These are phyloP conservation scores for Mycena haematopus DNA, from an alignment of 768 basidiomycete genomes.

Conservation along the genomic window DNA sequence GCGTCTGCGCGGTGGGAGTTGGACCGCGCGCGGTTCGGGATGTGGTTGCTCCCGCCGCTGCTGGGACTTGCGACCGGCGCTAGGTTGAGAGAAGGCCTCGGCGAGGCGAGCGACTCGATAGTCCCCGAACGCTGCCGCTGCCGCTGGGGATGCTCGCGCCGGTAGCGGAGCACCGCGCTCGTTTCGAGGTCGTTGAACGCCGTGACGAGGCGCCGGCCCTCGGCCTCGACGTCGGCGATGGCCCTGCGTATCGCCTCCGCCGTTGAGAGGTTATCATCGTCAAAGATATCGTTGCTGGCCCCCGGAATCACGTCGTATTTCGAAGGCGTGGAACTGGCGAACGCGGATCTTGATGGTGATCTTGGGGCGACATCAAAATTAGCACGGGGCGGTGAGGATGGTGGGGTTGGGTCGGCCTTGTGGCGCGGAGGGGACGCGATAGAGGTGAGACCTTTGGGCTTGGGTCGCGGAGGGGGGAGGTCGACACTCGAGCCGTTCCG, in stretches of 20 bases:
- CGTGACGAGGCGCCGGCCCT: slow-evolving; percentile 64
- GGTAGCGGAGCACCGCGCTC: slow-evolving; percentile 55
- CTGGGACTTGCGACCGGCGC: neutral
- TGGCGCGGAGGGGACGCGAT: neutral
- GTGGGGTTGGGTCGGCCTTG: slow-evolving; percentile 9
- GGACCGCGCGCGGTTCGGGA: slow-evolving; percentile 16
- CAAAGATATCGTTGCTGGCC: slow-evolving; percentile 47
- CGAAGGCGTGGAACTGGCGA: slow-evolving; percentile 28
- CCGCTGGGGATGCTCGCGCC: slow-evolving; percentile 47
- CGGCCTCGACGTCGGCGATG: slow-evolving; percentile 68
- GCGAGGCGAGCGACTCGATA: slow-evolving; percentile 37
- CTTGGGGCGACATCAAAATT: slow-evolving; percentile 14
- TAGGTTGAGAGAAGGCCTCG: slow-evolving; percentile 28
- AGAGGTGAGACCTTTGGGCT: neutral
- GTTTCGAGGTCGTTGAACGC: slow-evolving; percentile 75
- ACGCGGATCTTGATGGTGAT: slow-evolving; percentile 34
- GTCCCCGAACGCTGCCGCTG: slow-evolving; percentile 37
- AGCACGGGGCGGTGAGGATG: slow-evolving; percentile 18
- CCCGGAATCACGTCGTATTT: slow-evolving; percentile 30
- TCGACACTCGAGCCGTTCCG: slow-evolving; percentile 1
- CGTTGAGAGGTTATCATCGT: slow-evolving; percentile 60
- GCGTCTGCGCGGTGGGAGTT: slow-evolving; percentile 18
- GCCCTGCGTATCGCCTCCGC: slow-evolving; percentile 63
- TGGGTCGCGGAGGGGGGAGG: neutral
- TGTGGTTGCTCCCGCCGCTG: neutral